Conservation (phyloP, 345 rosid species). For the Ailanthus altissimus region DNA sequence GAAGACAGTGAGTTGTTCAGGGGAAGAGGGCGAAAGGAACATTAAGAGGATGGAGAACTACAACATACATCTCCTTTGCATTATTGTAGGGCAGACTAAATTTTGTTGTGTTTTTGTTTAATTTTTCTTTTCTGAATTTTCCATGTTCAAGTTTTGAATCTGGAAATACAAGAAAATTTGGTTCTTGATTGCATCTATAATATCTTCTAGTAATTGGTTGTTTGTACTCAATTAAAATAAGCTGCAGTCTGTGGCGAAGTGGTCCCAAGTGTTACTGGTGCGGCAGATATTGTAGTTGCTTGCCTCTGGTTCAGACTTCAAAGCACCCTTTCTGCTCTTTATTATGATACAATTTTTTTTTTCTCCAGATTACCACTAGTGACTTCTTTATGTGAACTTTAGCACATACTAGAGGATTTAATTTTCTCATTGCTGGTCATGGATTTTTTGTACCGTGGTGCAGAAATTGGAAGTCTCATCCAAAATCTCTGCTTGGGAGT, state of each 20-base stretch:
- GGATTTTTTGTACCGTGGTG: neutral
- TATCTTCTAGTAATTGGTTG: neutral
- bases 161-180: neutral
- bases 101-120: neutral
- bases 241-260: neutral
- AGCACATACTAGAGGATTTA: neutral
- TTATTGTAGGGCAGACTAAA: neutral
- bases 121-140: neutral
- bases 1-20: neutral
- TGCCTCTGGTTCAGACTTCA: neutral
- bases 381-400: neutral
- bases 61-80: neutral
- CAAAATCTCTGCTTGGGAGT: slow-evolving; percentile 41
- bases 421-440: neutral
- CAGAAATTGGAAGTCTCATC: slow-evolving; percentile 17
- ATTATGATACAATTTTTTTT: neutral
- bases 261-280: neutral
- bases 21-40: neutral
- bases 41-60: neutral
- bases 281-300: neutral
- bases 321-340: neutral
- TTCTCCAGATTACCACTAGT: neutral
- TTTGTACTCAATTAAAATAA: neutral
- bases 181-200: neutral
- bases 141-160: neutral